Evolutionary conservation across 441 rosid genomes (phyloP), one percentile per base, ranked within the genome.

Genomic region (Gossypium armourianum): DNA sequence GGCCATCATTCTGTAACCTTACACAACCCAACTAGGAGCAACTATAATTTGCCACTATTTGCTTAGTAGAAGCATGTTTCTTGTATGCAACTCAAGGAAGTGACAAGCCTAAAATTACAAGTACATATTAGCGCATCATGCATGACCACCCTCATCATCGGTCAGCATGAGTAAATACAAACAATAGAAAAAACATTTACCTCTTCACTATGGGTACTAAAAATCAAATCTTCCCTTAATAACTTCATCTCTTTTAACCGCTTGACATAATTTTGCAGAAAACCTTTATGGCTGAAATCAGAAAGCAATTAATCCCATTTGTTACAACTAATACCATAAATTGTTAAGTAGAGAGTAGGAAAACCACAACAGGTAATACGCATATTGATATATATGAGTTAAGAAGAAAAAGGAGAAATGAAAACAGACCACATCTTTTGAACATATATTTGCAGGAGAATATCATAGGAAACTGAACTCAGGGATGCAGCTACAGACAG

Each of bases 141-240:
- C 23, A 32, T 15, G 29, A 28, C 57, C 5, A 9, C 16, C 49
- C 26, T 67, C 28, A 16, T 68, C 71, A 68, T 52, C 40, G 45
- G 9, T 17, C 24, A 23, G 10, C 10, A 4, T 2, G 3, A 57
- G 53, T 9, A 57, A 68, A 74, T 72, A 55, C 12, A 69, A 20
- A 74, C 59, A 36, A 15, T 55, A 49, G 32, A 16, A 29, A 60
- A 63, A 23, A 57, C 12, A 74, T 21, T 26, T 86, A 91, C 98
- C 96, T 91, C 84, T 78, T 93, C 96, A 66, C 97, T 93, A 62
- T 88, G 96, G 72, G 84, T 81, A 67, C 88, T 90, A 82, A 86
- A 93, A 74, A 91, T 24, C 76, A 93, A 84, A 79, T 93, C 96
- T 77, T 93, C 98, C 76, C 96, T 83, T 17, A 90, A 76, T 77